Conservation (phyloP, 2,329 filamentous ascomycete species). For the Diplocarpon rosae region DNA sequence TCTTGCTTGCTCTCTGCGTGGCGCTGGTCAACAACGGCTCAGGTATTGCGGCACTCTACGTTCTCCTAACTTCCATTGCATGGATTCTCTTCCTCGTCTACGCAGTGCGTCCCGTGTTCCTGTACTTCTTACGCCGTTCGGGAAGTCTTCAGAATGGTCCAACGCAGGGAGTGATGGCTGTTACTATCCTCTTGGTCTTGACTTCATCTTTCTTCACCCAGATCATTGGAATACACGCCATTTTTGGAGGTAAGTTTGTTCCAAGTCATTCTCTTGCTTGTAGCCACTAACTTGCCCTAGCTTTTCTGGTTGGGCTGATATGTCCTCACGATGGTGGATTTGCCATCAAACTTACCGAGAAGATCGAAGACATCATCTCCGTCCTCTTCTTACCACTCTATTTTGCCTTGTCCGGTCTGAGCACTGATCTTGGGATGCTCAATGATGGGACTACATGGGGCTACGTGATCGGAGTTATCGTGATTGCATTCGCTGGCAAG, state of each 20-base stretch:
- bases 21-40: slow-evolving; percentile 80
- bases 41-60: slow-evolving; percentile 74
- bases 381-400: slow-evolving; percentile 82
- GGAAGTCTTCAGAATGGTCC: slow-evolving; percentile 80
- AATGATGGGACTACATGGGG: slow-evolving; percentile 76
- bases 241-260: slow-evolving; percentile 52
- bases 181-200: slow-evolving; percentile 72
- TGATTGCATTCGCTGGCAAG: slow-evolving; percentile 75
- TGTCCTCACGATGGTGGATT: slow-evolving; percentile 85
- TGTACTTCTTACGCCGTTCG: slow-evolving; percentile 61
- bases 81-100: slow-evolving; percentile 69
- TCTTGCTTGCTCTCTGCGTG: slow-evolving; percentile 84
- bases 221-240: slow-evolving; percentile 86
- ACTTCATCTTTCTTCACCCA: slow-evolving; percentile 77
- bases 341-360: slow-evolving; percentile 82
- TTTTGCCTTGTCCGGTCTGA: slow-evolving; percentile 84
- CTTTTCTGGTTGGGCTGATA: slow-evolving; percentile 80
- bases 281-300: slow-evolving; percentile 27
- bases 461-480: slow-evolving; percentile 76
- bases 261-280: not conserved
- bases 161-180: slow-evolving; percentile 69
- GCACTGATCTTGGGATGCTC: slow-evolving; percentile 76
- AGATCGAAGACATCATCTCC: slow-evolving; percentile 83
- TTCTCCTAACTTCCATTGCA: slow-evolving; percentile 63
- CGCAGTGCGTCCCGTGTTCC: slow-evolving; percentile 60